Conservation (phyloP, 352 stramenopile species). For the Globisporangium barbulae region DNA sequence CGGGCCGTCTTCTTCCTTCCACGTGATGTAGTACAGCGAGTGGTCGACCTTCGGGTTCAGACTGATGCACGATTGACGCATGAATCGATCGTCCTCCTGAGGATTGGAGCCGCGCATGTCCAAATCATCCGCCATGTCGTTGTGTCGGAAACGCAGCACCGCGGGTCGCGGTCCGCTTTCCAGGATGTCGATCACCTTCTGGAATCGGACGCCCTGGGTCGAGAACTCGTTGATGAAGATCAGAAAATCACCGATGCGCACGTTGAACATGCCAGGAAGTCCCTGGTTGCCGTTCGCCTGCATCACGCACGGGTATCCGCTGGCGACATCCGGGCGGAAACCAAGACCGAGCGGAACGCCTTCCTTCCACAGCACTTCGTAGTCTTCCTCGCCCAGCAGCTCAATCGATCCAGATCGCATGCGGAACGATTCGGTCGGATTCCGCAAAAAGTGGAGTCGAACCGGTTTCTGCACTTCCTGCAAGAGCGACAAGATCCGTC, state of each 20-base stretch:
- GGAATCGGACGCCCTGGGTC: slow-evolving; percentile 74
- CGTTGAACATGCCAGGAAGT: slow-evolving; percentile 84
- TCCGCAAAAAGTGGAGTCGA: slow-evolving; percentile 67
- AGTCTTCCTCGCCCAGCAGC: slow-evolving; percentile 80
- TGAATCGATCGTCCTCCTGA: slow-evolving; percentile 62
- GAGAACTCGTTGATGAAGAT: slow-evolving; percentile 88
- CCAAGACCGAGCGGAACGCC: slow-evolving; percentile 78
- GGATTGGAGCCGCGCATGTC: slow-evolving; percentile 52
- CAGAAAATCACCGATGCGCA: slow-evolving; percentile 71
- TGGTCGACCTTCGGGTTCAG: slow-evolving; percentile 83
- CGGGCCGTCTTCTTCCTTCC: slow-evolving; percentile 84
- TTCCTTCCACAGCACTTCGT: slow-evolving; percentile 85
- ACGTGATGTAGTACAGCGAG: slow-evolving; percentile 88
- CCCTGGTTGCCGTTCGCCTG: slow-evolving; percentile 75
- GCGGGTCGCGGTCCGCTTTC: slow-evolving; percentile 73
- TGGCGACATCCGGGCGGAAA: slow-evolving; percentile 76
- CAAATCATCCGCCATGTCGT: slow-evolving; percentile 52
- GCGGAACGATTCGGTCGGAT: slow-evolving; percentile 65
- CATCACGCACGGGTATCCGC: slow-evolving; percentile 71
- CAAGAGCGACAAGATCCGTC: slow-evolving; percentile 68
- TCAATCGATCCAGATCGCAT: slow-evolving; percentile 68
- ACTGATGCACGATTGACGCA: slow-evolving; percentile 69
- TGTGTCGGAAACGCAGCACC: slow-evolving; percentile 83
- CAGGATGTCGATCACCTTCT: slow-evolving; percentile 86
- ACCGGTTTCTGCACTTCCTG: slow-evolving; percentile 85